A percentile compares a stretch with the other conserved stretches of the same genome.
Evolutionary conservation across 306 rosid genomes (phyloP).

Genomic region (Hippophae tibetana): DNA sequence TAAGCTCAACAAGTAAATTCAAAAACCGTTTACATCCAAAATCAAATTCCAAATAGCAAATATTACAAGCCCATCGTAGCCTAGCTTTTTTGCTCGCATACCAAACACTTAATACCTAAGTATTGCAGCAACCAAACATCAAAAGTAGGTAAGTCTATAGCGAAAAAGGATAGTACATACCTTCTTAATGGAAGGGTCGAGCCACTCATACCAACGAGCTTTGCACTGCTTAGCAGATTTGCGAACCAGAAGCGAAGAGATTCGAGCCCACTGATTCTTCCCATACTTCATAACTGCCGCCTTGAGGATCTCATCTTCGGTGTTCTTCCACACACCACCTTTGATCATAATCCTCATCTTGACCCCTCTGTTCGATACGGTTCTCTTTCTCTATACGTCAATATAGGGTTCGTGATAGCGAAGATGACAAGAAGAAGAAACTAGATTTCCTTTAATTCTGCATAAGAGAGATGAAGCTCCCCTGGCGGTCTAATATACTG

Average conservation of each 20-base stretch:
- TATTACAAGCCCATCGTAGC: no score
- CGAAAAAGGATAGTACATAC: conserved; percentile 12
- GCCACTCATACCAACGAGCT: conserved; percentile 98
- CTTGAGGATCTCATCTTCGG: conserved; percentile 92
- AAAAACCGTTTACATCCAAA: no score
- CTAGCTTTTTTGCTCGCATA: no score
- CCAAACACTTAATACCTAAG: neutral
- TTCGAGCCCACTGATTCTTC: conserved; percentile 94
- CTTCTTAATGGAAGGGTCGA: conserved; percentile 91
- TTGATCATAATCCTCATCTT: conserved; percentile 98
- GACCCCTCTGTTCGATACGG: conserved; percentile 10
- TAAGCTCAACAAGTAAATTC: no score
- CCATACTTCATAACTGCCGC: conserved; percentile 97
- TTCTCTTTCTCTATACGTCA: neutral
- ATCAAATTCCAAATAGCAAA: no score
- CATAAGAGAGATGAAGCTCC: neutral
- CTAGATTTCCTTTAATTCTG: neutral
- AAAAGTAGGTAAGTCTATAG: neutral
- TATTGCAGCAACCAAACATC: neutral
- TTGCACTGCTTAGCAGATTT: conserved; percentile 95
- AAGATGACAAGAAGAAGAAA: neutral
- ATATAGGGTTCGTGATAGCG: conserved; percentile 11
- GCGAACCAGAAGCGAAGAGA: conserved; percentile 84
- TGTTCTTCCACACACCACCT: conserved; percentile 96
- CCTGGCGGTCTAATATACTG: no score